phyloP scores from a whole-genome alignment of 768 basidiomycete species.

The Russula sp. region DNA sequence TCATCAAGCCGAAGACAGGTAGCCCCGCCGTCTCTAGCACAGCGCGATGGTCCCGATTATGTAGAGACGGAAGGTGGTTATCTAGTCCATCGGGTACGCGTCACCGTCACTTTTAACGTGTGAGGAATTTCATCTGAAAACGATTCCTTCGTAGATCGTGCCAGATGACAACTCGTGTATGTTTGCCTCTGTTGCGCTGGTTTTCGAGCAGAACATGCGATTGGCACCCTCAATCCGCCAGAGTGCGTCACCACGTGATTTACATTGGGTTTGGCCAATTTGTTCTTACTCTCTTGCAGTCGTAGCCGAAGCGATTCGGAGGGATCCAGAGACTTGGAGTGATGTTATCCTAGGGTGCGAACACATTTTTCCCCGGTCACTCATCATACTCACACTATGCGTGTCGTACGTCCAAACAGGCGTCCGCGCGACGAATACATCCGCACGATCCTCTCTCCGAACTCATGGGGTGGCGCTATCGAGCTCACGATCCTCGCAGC shows the following conservation, averaged over 20 bases:
- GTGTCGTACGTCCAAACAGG: conserved; percentile 30
- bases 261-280: not conserved
- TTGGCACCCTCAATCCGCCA: conserved; percentile 66
- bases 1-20: conserved; percentile 22
- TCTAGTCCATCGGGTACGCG: conserved; percentile 64
- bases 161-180: conserved; percentile 98
- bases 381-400: conserved; percentile 2
- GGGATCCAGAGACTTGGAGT: conserved; percentile 64
- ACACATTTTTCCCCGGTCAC: not conserved
- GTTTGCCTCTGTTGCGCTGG: conserved; percentile 78
- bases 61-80: conserved; percentile 59
- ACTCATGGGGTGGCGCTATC: conserved; percentile 94
- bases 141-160: conserved; percentile 50
- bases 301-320: conserved; percentile 74
- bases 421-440: conserved; percentile 68
- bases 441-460: conserved; percentile 67
- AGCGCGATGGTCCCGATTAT: conserved; percentile 43
- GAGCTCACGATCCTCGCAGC: conserved; percentile 81
- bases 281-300: conserved; percentile 40
- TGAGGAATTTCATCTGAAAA: conserved; percentile 1
- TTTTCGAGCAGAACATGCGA: conserved; percentile 79
- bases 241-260: conserved; percentile 40
- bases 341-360: conserved; percentile 83
- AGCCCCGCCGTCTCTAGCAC: conserved; percentile 22
- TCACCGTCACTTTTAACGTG: conserved; percentile 6